A percentile compares a stretch with the other conserved stretches of the same genome.
Conservation (phyloP, 2,329 filamentous ascomycete genomes). For the Neocucurbitaria cava region DNA sequence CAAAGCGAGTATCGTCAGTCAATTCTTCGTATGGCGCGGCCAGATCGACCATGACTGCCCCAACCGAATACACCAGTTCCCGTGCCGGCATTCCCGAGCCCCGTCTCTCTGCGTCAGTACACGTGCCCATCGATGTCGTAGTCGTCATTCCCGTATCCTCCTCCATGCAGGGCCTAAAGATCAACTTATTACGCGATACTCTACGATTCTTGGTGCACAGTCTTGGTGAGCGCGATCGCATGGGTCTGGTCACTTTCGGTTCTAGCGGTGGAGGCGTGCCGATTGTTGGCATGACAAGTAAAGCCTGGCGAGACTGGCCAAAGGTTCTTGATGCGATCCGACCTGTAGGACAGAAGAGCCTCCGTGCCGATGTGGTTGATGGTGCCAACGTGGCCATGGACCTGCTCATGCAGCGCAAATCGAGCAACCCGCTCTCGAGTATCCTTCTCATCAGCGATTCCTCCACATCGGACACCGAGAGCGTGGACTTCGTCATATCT, state of each 20-base stretch:
- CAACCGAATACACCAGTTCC: conserved; percentile 88
- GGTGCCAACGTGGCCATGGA: conserved; percentile 99
- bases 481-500: conserved; percentile 96
- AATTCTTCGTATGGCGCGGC: conserved; percentile 84
- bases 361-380: conserved; percentile 95
- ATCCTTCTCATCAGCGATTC: conserved; percentile 98
- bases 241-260: conserved; percentile 97
- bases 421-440: conserved; percentile 91
- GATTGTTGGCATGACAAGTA: conserved; percentile 97
- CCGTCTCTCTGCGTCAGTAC: conserved; percentile 63
- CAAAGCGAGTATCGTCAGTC: conserved; percentile 78
- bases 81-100: conserved; percentile 53
- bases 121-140: conserved; percentile 93
- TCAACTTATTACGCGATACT: conserved; percentile 89
- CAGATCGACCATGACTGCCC: conserved; percentile 84
- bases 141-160: conserved; percentile 97
- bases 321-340: conserved; percentile 86
- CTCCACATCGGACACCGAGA: conserved; percentile 90
- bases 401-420: conserved; percentile 95
- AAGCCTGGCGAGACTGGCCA: conserved; percentile 90
- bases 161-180: conserved; percentile 99
- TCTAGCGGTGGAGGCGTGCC: conserved; percentile 92
- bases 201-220: conserved; percentile 90
- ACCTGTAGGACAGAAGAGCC: conserved; percentile 94
- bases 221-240: conserved; percentile 90